Conservation (phyloP, 2,329 filamentous ascomycete genomes). For the Pseudogymnoascus sp. region DNA sequence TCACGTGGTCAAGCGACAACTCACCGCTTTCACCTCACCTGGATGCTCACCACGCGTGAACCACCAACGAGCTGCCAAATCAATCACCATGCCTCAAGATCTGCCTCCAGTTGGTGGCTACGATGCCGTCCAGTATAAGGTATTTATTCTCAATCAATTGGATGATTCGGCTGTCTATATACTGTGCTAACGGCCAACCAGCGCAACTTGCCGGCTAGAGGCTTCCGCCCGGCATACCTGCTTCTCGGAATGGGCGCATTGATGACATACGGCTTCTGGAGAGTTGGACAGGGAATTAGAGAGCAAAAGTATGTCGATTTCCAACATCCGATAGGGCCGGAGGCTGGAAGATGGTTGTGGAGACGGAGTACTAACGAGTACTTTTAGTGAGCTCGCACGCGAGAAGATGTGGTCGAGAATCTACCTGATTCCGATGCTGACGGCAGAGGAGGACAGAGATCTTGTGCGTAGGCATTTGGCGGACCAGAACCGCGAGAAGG, state of each 20-base stretch:
- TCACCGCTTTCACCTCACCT: conserved; percentile 8
- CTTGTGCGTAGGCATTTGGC: conserved; percentile 80
- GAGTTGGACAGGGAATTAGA: conserved; percentile 69
- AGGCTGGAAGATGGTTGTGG: neutral
- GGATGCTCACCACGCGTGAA: neutral
- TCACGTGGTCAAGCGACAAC: neutral
- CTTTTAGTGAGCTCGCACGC: conserved; percentile 72
- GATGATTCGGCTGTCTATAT: neutral
- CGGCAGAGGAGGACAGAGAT: conserved; percentile 95
- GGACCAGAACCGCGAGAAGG: conserved; percentile 83
- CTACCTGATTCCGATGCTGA: conserved; percentile 84
- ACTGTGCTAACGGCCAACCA: conserved; percentile 29
- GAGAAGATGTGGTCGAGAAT: conserved; percentile 99
- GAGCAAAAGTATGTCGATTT: conserved; percentile 70
- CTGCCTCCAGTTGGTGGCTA: conserved; percentile 95
- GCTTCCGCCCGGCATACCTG: conserved; percentile 76
- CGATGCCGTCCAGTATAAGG: conserved; percentile 94
- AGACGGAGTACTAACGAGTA: neutral
- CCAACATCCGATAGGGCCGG: neutral
- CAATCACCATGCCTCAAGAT: conserved; percentile 83
- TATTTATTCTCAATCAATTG: conserved; percentile 34
- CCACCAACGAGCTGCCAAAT: neutral
- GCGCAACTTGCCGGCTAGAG: conserved; percentile 87
- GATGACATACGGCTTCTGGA: conserved; percentile 88
- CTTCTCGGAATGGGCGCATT: conserved; percentile 67